Evolutionary conservation across 805 yeast genomes (phyloP), one percentile per base, ranked within the genome.

Genomic region (Torulaspora microellipsoides): DNA sequence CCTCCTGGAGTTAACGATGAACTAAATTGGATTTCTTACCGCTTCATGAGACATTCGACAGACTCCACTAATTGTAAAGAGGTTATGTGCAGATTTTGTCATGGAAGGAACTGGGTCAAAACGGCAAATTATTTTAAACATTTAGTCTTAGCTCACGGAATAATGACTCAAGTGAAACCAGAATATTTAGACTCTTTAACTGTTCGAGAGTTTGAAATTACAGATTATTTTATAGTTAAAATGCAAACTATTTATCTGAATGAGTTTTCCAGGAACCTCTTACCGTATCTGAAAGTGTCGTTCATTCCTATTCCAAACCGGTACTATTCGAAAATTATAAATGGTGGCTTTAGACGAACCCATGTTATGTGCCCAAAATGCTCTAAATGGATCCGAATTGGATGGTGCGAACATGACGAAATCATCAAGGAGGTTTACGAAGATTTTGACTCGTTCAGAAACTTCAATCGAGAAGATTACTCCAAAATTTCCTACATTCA

Each of bases 141-240:
- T 42, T 32, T 56, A 17, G 52, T 55, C 32, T 40, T 40, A 8
- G 56, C 56, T 2, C 61, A 56, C 37, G 61, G 61, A 1, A 51
- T 56, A 8, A 38, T 49, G 33, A 48, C 58, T 4, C 37, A 40
- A 17, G 13, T 44, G 6, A 46, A 28, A 10, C 34, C 48, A 8
- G 17, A 15, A 17, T 36, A 31, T 8, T 30, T 36, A 15, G 13
- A 30, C 15, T 27, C 12, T n/a, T 15, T 36, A 10, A 10, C 15
- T 7, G 38, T 32, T 4, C 32, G 37, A 31, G 23, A 36, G 27
- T 17, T 23, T n/a, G 28, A 29, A 20, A 6, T 40, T 10, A 27
- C 37, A 3, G 41, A 38, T n/a, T 37, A 36, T 27, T 40, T 36
- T 29, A 37, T 40, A 14, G 38, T 37, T 12, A 27, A 35, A n/a